Evolutionary conservation across 2,329 filamentous ascomycete genomes (phyloP).

Genomic region (Fusarium solani-melongenae): DNA sequence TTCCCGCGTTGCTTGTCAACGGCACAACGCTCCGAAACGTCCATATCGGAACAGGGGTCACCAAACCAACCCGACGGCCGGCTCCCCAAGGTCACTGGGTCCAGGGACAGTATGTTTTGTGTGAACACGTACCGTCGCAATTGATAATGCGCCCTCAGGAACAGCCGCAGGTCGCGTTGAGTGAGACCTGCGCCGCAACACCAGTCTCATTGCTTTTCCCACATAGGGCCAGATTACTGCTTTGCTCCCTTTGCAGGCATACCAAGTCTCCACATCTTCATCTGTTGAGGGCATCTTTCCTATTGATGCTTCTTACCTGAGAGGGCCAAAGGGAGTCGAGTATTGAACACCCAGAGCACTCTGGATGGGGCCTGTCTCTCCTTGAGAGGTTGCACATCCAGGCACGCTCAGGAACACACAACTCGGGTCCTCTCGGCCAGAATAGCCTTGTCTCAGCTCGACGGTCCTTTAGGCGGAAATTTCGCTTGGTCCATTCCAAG

Average conservation of each 20-base stretch:
- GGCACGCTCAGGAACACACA: conserved; percentile 33
- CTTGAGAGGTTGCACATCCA: conserved; percentile 21
- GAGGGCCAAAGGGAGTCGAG: conserved; percentile 23
- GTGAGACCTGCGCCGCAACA: conserved; percentile 38
- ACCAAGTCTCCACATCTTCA: conserved; percentile 36
- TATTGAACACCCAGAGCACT: conserved; percentile 17
- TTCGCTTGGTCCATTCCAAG: conserved; percentile 41
- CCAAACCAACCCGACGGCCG: not conserved
- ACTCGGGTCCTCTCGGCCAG: conserved; percentile 37
- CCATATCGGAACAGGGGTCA: conserved; percentile 24
- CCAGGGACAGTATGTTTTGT: conserved; percentile 3
- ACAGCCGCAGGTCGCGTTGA: conserved; percentile 28
- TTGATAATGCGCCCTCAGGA: conserved; percentile 27
- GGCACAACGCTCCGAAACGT: conserved; percentile 16
- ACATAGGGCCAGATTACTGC: conserved; percentile 20
- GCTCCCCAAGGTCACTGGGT: not conserved
- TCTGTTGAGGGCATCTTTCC: conserved; percentile 15
- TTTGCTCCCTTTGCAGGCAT: conserved; percentile 11
- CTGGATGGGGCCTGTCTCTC: conserved; percentile 29
- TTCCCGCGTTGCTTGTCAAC: not conserved
- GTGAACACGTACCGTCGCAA: not conserved
- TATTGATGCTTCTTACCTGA: conserved; percentile 3
- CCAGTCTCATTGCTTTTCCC: conserved; percentile 28
- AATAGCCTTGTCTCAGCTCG: conserved; percentile 45
- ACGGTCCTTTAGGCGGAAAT: conserved; percentile 41